Evolutionary conservation across 371 early-diverging fungal species (phyloP), one percentile per base, ranked within the genome.

Genomic region (Mortierella sp.): DNA sequence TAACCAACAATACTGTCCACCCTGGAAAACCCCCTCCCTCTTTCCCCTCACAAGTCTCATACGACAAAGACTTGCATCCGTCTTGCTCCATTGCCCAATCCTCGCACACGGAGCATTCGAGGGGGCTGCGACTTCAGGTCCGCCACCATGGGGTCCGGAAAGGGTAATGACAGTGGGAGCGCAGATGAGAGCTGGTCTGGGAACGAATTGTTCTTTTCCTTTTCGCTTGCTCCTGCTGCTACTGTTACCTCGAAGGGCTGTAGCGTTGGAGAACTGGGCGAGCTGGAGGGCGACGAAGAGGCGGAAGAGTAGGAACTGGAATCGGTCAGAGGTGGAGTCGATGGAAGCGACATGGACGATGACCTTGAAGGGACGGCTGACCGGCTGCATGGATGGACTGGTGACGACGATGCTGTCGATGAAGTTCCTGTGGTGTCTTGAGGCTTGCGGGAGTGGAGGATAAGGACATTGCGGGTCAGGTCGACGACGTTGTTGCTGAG

Each of bases 401-500:
- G 3, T 16, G 83, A 74, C 41, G 77, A 74, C 16, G 77, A 79
- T 21, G 75, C 71, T 32, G 71, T n/a, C 8, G 71, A 70, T 38
- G 77, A 76, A 14, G 75, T 68, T n/a, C 56, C 51, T 29, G 63
- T 70, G 32, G 78, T 35, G 27, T 65, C 78, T 56, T 58, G 78
- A 68, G 86, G 86, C 38, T 77, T 78, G 77, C 86, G 86, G 11
- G 82, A 76, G 75, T 86, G 86, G 24, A 86, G 79, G 71, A 86
- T 79, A 60, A 86, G 75, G 63, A 86, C 74, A 56, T 86, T 86
- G 32, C 82, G 86, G 60, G 49, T 75, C 80, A 86, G 68, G 68
- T 86, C 86, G 54, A 86, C 70, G 70, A 86, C 78, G 71, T 81
- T 82, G 48, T 74, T 86, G 75, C 68, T 82, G 55, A 74, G 75